These are phyloP conservation scores for Aquilaria sinensis DNA, from an alignment of 345 rosid species.

Conservation along the genomic window DNA sequence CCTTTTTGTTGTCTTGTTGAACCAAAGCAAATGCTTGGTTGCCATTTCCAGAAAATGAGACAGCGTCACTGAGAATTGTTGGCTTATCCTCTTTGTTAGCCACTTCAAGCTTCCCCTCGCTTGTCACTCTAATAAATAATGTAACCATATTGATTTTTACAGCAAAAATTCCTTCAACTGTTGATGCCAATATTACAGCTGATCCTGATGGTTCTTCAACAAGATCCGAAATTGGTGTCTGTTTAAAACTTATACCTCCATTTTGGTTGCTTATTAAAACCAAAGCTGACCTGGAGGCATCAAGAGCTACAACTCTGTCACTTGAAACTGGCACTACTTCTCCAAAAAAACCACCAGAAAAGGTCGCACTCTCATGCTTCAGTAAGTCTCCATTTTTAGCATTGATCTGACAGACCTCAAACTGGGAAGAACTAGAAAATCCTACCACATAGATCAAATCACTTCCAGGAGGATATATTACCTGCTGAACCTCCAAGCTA, in stretches of 20 bases:
- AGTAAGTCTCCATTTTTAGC: slow-evolving; percentile 66
- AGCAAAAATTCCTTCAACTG: slow-evolving; percentile 50
- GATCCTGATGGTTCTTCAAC: slow-evolving; percentile 42
- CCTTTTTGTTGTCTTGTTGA: slow-evolving; percentile 52
- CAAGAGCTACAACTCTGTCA: slow-evolving; percentile 59
- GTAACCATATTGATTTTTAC: slow-evolving; percentile 35
- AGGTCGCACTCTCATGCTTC: slow-evolving; percentile 44
- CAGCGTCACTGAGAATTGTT: slow-evolving; percentile 73
- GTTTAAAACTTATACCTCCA: slow-evolving; percentile 48
- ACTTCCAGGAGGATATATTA: slow-evolving; percentile 54
- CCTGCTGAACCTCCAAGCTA: slow-evolving; percentile 78
- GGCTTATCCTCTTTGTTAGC: slow-evolving; percentile 47
- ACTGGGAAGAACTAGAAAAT: slow-evolving; percentile 51
- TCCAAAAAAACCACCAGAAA: slow-evolving; percentile 74
- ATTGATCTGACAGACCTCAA: slow-evolving; percentile 55
- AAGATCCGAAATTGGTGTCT: slow-evolving; percentile 51
- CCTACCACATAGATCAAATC: slow-evolving; percentile 56
- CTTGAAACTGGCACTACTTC: slow-evolving; percentile 56
- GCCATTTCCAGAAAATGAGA: slow-evolving; percentile 45
- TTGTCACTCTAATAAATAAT: slow-evolving; percentile 44
- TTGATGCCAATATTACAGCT: slow-evolving; percentile 51
- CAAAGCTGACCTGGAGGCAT: slow-evolving; percentile 55
- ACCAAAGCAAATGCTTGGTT: slow-evolving; percentile 66
- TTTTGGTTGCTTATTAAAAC: slow-evolving; percentile 43
- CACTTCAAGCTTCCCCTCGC: slow-evolving; percentile 61